Evolutionary conservation across 352 stramenopile species (phyloP).

Genomic region (Phytophthora pistaciae): DNA sequence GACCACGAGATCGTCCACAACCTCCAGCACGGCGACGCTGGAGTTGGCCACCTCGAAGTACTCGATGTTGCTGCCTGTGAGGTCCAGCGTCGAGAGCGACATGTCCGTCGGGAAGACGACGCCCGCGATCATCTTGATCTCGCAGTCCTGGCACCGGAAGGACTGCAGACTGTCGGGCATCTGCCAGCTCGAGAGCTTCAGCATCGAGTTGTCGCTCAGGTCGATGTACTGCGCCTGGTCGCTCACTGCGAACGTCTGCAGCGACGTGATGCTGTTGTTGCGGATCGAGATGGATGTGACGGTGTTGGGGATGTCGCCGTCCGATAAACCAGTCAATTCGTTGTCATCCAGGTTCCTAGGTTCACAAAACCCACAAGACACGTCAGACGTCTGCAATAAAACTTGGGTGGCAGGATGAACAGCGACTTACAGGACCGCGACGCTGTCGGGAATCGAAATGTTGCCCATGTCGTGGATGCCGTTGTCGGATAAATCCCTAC

Average conservation of each 20-base stretch:
- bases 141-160: conserved; percentile 45
- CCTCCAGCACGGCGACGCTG: conserved; percentile 35
- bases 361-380: neutral
- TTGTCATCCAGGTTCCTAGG: conserved; percentile 37
- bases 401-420: neutral
- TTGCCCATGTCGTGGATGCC: conserved; percentile 27
- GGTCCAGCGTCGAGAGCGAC: conserved; percentile 39
- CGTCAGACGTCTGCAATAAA: neutral
- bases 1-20: conserved; percentile 37
- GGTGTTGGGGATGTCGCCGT: conserved; percentile 25
- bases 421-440: conserved; percentile 28
- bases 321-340: conserved; percentile 17
- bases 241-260: conserved; percentile 35
- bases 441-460: conserved; percentile 34
- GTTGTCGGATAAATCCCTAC: conserved; percentile 41
- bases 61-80: conserved; percentile 39
- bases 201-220: conserved; percentile 43
- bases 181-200: conserved; percentile 32
- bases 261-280: conserved; percentile 48
- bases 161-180: conserved; percentile 42
- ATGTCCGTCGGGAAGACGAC: conserved; percentile 32
- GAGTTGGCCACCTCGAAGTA: conserved; percentile 45
- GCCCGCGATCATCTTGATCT: conserved; percentile 34
- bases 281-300: conserved; percentile 43
- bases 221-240: conserved; percentile 33